phyloP scores from a whole-genome alignment of 176 grass and related monocot genomes.

The Poa pratensis region DNA sequence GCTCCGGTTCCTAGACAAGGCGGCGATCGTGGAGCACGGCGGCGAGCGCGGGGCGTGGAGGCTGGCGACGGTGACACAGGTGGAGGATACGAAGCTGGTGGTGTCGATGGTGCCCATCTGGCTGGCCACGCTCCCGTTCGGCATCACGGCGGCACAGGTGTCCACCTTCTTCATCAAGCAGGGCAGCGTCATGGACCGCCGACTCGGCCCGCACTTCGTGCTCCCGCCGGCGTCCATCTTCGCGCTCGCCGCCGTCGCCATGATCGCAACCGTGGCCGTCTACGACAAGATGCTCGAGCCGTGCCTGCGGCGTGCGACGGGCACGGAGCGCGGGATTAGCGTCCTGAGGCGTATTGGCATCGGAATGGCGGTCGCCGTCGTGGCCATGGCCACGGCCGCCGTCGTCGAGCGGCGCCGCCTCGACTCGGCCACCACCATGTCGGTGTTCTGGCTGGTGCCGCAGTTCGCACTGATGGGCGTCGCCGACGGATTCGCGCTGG shows the following conservation, averaged over 20 bases:
- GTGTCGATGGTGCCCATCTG: slow-evolving; percentile 78
- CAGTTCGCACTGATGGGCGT: slow-evolving; percentile 73
- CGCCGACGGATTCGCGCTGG: slow-evolving; percentile 75
- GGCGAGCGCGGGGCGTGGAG: slow-evolving; percentile 48
- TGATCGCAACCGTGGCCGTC: slow-evolving; percentile 59
- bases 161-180: slow-evolving; percentile 96
- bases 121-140: slow-evolving; percentile 70
- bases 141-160: slow-evolving; percentile 57
- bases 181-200: slow-evolving; percentile 71
- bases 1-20: slow-evolving; percentile 75
- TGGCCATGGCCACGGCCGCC: slow-evolving; percentile 55
- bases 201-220: slow-evolving; percentile 50
- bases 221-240: slow-evolving; percentile 71
- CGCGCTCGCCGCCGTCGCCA: slow-evolving; percentile 55
- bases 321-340: slow-evolving; percentile 71
- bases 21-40: slow-evolving; percentile 68
- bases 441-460: slow-evolving; percentile 70
- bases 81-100: slow-evolving; percentile 91
- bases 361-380: slow-evolving; percentile 52
- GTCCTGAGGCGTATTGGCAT: slow-evolving; percentile 74
- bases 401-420: slow-evolving; percentile 59
- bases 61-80: slow-evolving; percentile 82
- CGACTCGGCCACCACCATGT: background rate
- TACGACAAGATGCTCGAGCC: slow-evolving; percentile 77
- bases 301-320: slow-evolving; percentile 52